Base-by-base conservation (phyloP, 2,329 filamentous ascomycete species). In the Penicillium sp. region DNA sequence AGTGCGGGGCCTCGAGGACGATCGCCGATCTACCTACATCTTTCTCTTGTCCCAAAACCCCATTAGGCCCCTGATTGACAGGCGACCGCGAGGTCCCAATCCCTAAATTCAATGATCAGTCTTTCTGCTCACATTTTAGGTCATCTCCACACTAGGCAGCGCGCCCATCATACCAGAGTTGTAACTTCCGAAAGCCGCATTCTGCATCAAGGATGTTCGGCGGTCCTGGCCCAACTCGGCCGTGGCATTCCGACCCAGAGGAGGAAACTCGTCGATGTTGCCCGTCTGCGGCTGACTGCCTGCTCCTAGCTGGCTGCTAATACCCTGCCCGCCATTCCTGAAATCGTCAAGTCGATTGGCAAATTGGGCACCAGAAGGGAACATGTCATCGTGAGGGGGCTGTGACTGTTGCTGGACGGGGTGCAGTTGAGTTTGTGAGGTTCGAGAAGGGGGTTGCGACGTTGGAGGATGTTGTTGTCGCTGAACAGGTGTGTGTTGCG, bases 211-310 rank as follows among this genome's bases (percentile, higher is more conserved):
- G 17, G 72, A 73, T 19, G 65, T 70, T 52, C 73, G 64, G 43
- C 73, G 63, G 51, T 77, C 73, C 40, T 73, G 71, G 15, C 66
- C 69, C 40, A 73, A 61, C n/a, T 79, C 76, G 33, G 68, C 67
- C 32, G 71, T 67, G 14, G 67, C 62, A 39, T 73, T 74, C 33
- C 76, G 73, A 36, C 76, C 74, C 33, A 81, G 61, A n/a, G 79
- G 77, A 43, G 78, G 77, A 43, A 81, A 81, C 38, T 81, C 78
- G 11, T 81, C 77, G 33, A 78, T 77, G 51, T 74, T 78, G 48
- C 73, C 73, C 17, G 76, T 71, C 49, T 77, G 75, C 28, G 75
- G 74, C 46, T 79, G 76, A 26, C 62, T 64, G 27, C 67, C 65
- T 15, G 68, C 68, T 36, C 72, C 69, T 34, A 77, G 59, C 54